Percentiles rank a stretch among this genome's conserved stretches.
These are phyloP conservation scores for Phytophthora nicotianae DNA, from an alignment of 352 stramenopile species.

Conservation along the genomic window DNA sequence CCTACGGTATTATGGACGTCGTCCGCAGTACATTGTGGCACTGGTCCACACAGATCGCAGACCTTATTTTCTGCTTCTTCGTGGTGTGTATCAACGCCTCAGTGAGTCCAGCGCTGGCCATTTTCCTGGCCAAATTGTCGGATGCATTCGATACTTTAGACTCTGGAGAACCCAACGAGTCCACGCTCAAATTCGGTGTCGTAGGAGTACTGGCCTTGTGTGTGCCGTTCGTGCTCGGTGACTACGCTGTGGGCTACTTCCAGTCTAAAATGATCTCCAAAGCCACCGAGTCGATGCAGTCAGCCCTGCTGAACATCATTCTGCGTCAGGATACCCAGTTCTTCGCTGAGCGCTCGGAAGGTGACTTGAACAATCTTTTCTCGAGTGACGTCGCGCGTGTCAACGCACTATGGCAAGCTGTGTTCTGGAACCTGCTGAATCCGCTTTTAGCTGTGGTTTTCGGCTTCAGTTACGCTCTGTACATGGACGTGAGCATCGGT, in stretches of 20 bases:
- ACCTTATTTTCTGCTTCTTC: constrained; percentile 77
- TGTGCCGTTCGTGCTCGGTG: constrained; percentile 85
- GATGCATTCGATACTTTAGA: constrained; percentile 69
- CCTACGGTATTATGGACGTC: constrained; percentile 79
- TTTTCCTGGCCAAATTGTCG: constrained; percentile 76
- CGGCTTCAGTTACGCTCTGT: constrained; percentile 84
- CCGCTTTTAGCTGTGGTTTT: constrained; percentile 80
- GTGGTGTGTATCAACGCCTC: constrained; percentile 86
- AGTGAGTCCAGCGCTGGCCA: constrained; percentile 79
- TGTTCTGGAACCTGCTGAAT: constrained; percentile 91
- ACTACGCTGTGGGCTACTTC: constrained; percentile 89
- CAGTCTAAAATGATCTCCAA: constrained; percentile 92
- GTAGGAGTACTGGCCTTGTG: constrained; percentile 76
- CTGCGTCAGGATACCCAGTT: constrained; percentile 81
- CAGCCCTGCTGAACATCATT: constrained; percentile 77
- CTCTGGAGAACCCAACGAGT: constrained; percentile 43
- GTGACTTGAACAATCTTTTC: constrained; percentile 90
- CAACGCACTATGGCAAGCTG: constrained; percentile 85
- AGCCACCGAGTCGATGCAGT: constrained; percentile 81
- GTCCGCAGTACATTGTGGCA: constrained; percentile 81
- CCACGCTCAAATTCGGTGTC: constrained; percentile 70
- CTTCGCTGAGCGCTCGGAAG: constrained; percentile 85
- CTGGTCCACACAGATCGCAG: constrained; percentile 84
- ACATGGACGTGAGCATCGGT: constrained; percentile 82
- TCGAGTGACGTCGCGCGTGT: constrained; percentile 87